These are phyloP conservation scores for Hemileccinum rubropunctum DNA, from an alignment of 768 basidiomycete genomes.

Conservation along the genomic window DNA sequence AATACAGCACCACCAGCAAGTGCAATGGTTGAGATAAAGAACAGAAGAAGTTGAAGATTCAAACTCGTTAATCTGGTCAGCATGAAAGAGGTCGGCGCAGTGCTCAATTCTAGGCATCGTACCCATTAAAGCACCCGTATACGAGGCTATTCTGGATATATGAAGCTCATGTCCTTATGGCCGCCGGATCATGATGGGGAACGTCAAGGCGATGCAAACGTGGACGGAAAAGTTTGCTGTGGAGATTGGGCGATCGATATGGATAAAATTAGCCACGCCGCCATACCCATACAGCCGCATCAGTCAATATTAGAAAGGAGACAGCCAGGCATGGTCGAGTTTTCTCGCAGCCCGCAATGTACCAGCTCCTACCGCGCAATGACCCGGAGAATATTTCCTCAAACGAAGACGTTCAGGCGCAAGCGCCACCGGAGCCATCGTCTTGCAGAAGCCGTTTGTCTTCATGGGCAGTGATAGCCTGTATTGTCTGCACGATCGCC, in stretches of 20 bases:
- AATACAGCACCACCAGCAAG: neutral
- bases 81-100: neutral
- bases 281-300: neutral
- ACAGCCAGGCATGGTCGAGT: neutral
- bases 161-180: neutral
- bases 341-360: neutral
- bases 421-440: neutral
- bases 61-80: neutral
- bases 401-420: neutral
- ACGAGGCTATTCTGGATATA: neutral
- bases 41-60: neutral
- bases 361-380: constrained; percentile 3
- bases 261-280: too few relatives aligned
- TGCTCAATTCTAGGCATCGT: neutral
- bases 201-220: too few relatives aligned
- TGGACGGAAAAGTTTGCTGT: neutral
- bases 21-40: neutral
- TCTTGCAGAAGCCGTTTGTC: neutral
- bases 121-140: neutral
- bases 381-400: neutral
- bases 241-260: neutral
- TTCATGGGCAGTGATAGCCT: constrained; percentile 1
- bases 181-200: too few relatives aligned
- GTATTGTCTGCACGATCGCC: constrained; percentile 4
- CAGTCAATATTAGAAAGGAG: neutral